Evolutionary conservation across 2,329 filamentous ascomycete species (phyloP).

Genomic region (Colletotrichum kahawae): DNA sequence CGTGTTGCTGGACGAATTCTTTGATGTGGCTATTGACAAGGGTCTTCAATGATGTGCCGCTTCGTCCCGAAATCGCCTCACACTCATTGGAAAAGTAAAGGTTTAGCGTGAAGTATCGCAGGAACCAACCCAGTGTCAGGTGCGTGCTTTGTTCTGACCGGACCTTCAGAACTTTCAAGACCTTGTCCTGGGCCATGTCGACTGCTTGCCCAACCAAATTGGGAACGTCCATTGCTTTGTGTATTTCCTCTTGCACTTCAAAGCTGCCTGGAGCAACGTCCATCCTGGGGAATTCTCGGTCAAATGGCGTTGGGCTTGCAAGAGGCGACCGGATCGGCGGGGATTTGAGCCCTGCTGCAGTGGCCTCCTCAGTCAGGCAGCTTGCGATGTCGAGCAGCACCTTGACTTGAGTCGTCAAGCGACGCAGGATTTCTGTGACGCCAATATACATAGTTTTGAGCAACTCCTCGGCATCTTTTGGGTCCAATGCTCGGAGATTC

Average conservation of each 20-base stretch:
- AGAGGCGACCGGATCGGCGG: constrained; percentile 57
- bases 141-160: constrained; percentile 75
- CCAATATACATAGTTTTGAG: constrained; percentile 84
- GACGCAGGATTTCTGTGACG: constrained; percentile 83
- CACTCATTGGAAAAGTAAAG: constrained; percentile 86
- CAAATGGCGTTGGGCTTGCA: constrained; percentile 48
- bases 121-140: constrained; percentile 71
- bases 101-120: constrained; percentile 84
- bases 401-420: constrained; percentile 90
- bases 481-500: constrained; percentile 83
- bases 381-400: constrained; percentile 94
- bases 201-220: constrained; percentile 81
- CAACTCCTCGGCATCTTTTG: constrained; percentile 83
- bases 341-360: constrained; percentile 46
- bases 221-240: constrained; percentile 76
- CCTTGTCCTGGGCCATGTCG: constrained; percentile 79
- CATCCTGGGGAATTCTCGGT: constrained; percentile 13
- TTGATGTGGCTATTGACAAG: constrained; percentile 83
- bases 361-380: constrained; percentile 57
- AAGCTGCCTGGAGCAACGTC: constrained; percentile 34
- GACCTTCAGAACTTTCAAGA: constrained; percentile 77
- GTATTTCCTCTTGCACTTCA: constrained; percentile 75
- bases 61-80: constrained; percentile 81
- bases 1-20: constrained; percentile 76
- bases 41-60: constrained; percentile 76